phyloP scores from a whole-genome alignment of 2,329 filamentous ascomycete species.

The Colletotrichum sp. region DNA sequence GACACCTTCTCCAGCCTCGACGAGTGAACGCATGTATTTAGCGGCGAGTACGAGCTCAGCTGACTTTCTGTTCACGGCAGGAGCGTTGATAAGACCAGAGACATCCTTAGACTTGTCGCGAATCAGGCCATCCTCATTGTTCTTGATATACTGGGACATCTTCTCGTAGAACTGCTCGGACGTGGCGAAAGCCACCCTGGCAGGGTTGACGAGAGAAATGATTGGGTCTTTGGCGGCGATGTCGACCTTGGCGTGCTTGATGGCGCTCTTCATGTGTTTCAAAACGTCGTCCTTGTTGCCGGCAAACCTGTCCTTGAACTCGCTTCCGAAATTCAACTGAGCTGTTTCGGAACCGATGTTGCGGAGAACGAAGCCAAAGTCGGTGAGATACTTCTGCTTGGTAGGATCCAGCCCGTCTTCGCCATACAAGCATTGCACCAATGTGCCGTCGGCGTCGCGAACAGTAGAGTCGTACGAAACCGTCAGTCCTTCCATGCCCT shows the following conservation, averaged over 20 bases:
- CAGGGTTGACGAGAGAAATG: constrained; percentile 74
- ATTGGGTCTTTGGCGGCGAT: constrained; percentile 74
- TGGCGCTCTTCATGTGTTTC: constrained; percentile 81
- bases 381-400: constrained; percentile 88
- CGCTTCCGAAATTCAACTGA: constrained; percentile 70
- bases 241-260: constrained; percentile 71
- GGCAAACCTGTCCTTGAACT: constrained; percentile 49
- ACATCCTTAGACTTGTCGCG: constrained; percentile 43
- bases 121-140: constrained; percentile 67
- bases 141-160: constrained; percentile 78
- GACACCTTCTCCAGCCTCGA: constrained; percentile 95
- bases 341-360: constrained; percentile 84
- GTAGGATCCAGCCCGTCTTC: constrained; percentile 95
- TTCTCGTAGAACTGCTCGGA: constrained; percentile 84
- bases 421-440: constrained; percentile 95
- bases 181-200: constrained; percentile 80
- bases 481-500: constrained; percentile 94
- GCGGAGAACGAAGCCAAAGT: constrained; percentile 89
- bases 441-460: constrained; percentile 88
- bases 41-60: constrained; percentile 86
- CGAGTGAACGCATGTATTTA: constrained; percentile 90
- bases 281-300: constrained; percentile 65
- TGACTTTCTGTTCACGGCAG: constrained; percentile 65
- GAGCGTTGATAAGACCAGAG: constrained; percentile 36
- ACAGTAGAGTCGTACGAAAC: constrained; percentile 95